Evolutionary conservation across 371 early-diverging fungal species (phyloP), one percentile per base, ranked within the genome.

Genomic region (Mucor lusitanicus): DNA sequence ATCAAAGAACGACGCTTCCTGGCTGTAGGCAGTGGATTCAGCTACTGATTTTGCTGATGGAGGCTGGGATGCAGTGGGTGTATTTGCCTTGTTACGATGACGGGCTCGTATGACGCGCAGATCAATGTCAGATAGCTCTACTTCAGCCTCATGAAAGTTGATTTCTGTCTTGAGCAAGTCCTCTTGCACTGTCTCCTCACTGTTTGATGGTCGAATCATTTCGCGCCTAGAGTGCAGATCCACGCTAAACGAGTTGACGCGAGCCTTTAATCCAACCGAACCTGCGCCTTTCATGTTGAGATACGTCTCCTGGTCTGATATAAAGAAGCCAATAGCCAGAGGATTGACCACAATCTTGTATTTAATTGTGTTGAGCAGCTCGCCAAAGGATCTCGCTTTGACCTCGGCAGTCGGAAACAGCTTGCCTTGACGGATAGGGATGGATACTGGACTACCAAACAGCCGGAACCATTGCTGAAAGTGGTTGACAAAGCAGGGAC

Each of bases 311-410:
- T 84, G 73, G 30, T 77, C 81, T 39, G 78, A 75, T 65, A 78
- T 78, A 50, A 85, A 75, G 37, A 77, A 70, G 19, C 80, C 77
- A 39, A 84, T 69, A 12, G 71, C 68, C 33, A 85, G 46, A 2
- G 81, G 76, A n/a, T 73, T 63, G 3, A 85, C 42, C 11, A 70
- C 62, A 12, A 85, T 70, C 42, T 84, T 84, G 64, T 79, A 82
- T 42, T 78, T 76, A 1, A 80, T 23, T 0, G 81, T 78, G 33
- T 66, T 50, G 6, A 80, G 60, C 27, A 76, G 76, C 17, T 78
- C 77, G 9, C 79, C 79, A 61, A 82, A 77, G 23, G 81, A 79
- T 30, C 75, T 76, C 0, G 73, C 60, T 4, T 72, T 69, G 0
- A 75, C 66, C 21, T 64, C 64, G 23, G 73, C 79, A 1, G 25